Percentiles rank a stretch among this genome's conserved stretches.
Conservation (phyloP, 768 basidiomycete genomes). For the Coprinopsis cinerea region DNA sequence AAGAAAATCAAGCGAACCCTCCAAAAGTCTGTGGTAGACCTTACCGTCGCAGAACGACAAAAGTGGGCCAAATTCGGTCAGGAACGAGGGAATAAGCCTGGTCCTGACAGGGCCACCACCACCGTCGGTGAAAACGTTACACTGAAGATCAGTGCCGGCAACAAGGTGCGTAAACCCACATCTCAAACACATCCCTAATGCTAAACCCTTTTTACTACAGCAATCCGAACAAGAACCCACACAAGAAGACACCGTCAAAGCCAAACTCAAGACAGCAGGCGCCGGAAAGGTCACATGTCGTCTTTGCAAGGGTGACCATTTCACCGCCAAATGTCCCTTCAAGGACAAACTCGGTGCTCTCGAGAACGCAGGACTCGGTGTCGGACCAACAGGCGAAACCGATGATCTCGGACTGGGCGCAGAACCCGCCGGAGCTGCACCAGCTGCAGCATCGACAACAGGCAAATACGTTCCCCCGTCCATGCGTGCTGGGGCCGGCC, state of each 20-base stretch:
- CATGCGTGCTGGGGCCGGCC: constrained; percentile 58
- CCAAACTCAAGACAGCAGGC: constrained; percentile 63
- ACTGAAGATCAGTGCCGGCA: constrained; percentile 48
- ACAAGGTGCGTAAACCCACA: constrained; percentile 39
- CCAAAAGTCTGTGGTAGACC: constrained; percentile 90
- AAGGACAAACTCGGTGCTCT: constrained; percentile 86
- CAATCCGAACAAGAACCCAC: constrained; percentile 60
- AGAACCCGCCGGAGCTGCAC: constrained; percentile 29
- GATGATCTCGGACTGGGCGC: constrained; percentile 28
- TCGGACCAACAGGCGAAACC: constrained; percentile 27
- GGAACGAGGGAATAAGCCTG: constrained; percentile 81
- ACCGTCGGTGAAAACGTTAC: constrained; percentile 69
- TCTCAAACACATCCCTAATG: not conserved
- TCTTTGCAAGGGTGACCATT: constrained; percentile 94
- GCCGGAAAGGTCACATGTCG: constrained; percentile 89
- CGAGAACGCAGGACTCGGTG: constrained; percentile 41
- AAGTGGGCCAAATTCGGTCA: constrained; percentile 92
- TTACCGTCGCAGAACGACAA: constrained; percentile 88
- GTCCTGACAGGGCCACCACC: constrained; percentile 90
- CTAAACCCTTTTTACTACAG: constrained; percentile 25
- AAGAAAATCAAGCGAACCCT: constrained; percentile 80
- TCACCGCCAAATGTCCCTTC: constrained; percentile 97
- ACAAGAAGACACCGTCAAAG: constrained; percentile 61
- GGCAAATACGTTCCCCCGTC: constrained; percentile 95
- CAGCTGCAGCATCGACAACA: constrained; percentile 39